Conservation (phyloP, 2,329 filamentous ascomycete species). For the Nemania bipapillata region DNA sequence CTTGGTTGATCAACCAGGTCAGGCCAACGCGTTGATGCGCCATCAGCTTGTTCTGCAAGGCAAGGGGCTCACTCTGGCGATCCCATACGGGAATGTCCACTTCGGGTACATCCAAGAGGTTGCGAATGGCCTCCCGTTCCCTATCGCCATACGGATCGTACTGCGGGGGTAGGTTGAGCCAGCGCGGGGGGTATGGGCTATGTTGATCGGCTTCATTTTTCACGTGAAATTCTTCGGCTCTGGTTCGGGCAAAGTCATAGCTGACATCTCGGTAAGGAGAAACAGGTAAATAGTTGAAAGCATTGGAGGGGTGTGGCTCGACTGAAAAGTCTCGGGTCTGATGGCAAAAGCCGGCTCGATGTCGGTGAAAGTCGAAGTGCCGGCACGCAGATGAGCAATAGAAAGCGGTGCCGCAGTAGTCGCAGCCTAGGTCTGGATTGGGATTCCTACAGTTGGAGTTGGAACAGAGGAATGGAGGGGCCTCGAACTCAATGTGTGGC, state of each 20-base stretch:
- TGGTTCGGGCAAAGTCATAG: neutral
- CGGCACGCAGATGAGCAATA: slow-evolving; percentile 6
- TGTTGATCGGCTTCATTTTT: slow-evolving; percentile 16
- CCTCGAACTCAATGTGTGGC: slow-evolving; percentile 5
- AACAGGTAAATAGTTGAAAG: neutral
- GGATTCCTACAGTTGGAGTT: neutral
- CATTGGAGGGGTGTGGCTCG: neutral
- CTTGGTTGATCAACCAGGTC: slow-evolving; percentile 49
- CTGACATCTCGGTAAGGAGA: neutral
- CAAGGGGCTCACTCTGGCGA: slow-evolving; percentile 30
- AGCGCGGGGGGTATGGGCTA: neutral
- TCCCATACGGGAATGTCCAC: slow-evolving; percentile 36
- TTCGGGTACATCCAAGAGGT: slow-evolving; percentile 33
- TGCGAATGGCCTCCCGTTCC: slow-evolving; percentile 34
- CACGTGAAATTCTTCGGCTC: neutral
- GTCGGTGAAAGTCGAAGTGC: neutral
- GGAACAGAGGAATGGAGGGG: neutral
- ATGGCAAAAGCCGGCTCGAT: neutral
- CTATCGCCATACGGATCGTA: slow-evolving; percentile 9
- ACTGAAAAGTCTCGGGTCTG: neutral
- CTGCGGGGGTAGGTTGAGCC: neutral
- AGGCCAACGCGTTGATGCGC: slow-evolving; percentile 48
- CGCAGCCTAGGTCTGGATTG: neutral
- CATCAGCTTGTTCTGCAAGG: slow-evolving; percentile 39
- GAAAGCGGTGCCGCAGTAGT: neutral